These are phyloP conservation scores for Fulvia fulva DNA, from an alignment of 2,329 filamentous ascomycete species.

Conservation along the genomic window DNA sequence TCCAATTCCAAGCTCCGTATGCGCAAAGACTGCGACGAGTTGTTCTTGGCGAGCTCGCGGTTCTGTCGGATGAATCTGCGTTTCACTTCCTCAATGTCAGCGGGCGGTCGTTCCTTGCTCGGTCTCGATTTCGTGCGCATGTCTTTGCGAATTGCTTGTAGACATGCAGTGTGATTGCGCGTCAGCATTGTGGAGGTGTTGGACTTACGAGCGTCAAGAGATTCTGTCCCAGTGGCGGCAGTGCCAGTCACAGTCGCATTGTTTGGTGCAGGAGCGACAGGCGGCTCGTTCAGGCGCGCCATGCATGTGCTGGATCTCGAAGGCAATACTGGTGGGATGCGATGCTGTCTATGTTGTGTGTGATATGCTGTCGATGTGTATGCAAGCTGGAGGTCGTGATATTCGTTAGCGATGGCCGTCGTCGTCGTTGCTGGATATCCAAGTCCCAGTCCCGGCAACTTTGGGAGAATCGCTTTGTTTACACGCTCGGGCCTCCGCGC, in stretches of 20 bases:
- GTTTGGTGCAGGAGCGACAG: constrained; percentile 46
- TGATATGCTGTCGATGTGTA: background rate
- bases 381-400: background rate
- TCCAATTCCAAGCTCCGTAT: constrained; percentile 75
- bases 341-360: background rate
- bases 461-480: background rate
- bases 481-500: background rate
- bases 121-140: constrained; percentile 34
- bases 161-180: constrained; percentile 3
- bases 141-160: background rate
- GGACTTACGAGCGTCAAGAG: constrained; percentile 65
- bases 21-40: constrained; percentile 71
- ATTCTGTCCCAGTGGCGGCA: constrained; percentile 48
- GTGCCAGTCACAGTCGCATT: constrained; percentile 14
- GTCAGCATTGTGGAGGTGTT: background rate
- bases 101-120: constrained; percentile 19
- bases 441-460: background rate
- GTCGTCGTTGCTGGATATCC: background rate
- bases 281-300: constrained; percentile 76
- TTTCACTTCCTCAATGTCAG: constrained; percentile 56
- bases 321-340: background rate
- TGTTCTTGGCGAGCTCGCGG: constrained; percentile 72
- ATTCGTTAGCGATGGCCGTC: background rate
- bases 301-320: constrained; percentile 43
- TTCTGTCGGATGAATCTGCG: constrained; percentile 78